Percentiles rank a stretch among this genome's conserved stretches.
These are phyloP conservation scores for Metroxylon sagu DNA, from an alignment of 176 grass and related monocot genomes.

Conservation along the genomic window DNA sequence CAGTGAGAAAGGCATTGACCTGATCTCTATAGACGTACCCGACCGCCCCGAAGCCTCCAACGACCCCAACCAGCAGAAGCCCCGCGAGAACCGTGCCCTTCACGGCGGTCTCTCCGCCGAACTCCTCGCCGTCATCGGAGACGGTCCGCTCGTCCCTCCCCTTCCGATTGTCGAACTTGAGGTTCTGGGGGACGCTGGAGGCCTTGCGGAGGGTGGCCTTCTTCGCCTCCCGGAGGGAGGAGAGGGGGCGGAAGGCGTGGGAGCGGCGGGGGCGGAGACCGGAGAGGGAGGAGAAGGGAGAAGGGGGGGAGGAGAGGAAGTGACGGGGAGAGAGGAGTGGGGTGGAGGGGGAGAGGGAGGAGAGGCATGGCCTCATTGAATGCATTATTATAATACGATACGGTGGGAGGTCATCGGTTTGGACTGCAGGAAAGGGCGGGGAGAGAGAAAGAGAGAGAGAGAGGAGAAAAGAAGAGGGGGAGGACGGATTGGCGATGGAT, in stretches of 20 bases:
- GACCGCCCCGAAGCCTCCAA: slow-evolving; percentile 82
- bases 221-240: slow-evolving; percentile 63
- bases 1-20: slow-evolving; percentile 81
- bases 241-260: slow-evolving; percentile 41
- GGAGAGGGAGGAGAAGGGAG: slow-evolving; percentile 24
- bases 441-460: not conserved
- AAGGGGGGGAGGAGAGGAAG: slow-evolving; percentile 34
- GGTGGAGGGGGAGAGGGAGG: slow-evolving; percentile 28
- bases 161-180: slow-evolving; percentile 39
- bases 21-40: slow-evolving; percentile 94
- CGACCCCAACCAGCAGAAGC: slow-evolving; percentile 57
- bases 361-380: slow-evolving; percentile 45
- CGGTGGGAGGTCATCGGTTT: slow-evolving; percentile 19
- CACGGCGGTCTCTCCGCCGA: slow-evolving; percentile 26
- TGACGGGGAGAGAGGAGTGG: slow-evolving; percentile 19
- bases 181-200: slow-evolving; percentile 53
- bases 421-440: not conserved
- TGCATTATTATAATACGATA: not conserved
- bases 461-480: slow-evolving; percentile 2
- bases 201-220: slow-evolving; percentile 74
- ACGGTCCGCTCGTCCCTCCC: slow-evolving; percentile 3
- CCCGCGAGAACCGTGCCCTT: slow-evolving; percentile 80
- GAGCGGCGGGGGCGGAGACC: slow-evolving; percentile 15
- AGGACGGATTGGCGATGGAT: too few species aligned
- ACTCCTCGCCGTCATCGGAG: slow-evolving; percentile 9